Percentiles rank a stretch among this genome's conserved stretches.
These are phyloP conservation scores for Novymonas esmeraldas DNA, from an alignment of 208 protist genomes.

Conservation along the genomic window DNA sequence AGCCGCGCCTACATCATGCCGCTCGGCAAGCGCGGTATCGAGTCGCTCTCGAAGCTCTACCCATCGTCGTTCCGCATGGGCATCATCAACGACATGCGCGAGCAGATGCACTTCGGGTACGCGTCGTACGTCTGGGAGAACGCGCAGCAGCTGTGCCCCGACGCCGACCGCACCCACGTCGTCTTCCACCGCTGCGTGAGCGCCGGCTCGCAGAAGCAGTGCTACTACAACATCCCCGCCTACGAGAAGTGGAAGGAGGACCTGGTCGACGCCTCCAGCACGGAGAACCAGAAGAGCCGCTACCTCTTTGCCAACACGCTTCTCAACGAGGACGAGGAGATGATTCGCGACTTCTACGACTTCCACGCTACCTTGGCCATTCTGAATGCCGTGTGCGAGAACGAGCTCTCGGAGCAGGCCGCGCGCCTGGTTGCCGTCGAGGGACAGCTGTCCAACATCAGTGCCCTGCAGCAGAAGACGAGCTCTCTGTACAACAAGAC, in stretches of 20 bases:
- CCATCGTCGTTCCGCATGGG: conserved; percentile 73
- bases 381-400: conserved; percentile 87
- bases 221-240: conserved; percentile 83
- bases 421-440: conserved; percentile 89
- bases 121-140: conserved; percentile 86
- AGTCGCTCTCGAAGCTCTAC: conserved; percentile 87
- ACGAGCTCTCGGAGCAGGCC: conserved; percentile 92
- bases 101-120: conserved; percentile 89
- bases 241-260: conserved; percentile 86
- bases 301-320: conserved; percentile 89
- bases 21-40: conserved; percentile 85
- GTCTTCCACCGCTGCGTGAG: conserved; percentile 89
- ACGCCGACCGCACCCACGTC: conserved; percentile 75
- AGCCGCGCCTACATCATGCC: conserved; percentile 73
- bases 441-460: conserved; percentile 91
- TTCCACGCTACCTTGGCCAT: conserved; percentile 86
- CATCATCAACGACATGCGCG: conserved; percentile 91
- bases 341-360: conserved; percentile 89
- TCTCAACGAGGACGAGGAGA: conserved; percentile 86
- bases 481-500: conserved; percentile 93
- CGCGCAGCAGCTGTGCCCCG: conserved; percentile 48
- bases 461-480: conserved; percentile 76
- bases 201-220: conserved; percentile 77
- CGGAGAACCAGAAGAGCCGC: conserved; percentile 86
- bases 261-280: conserved; percentile 69